A percentile compares a stretch with the other conserved stretches of the same genome.
phyloP scores from a whole-genome alignment of 208 protist genomes.

The Trypanosoma conorhini region DNA sequence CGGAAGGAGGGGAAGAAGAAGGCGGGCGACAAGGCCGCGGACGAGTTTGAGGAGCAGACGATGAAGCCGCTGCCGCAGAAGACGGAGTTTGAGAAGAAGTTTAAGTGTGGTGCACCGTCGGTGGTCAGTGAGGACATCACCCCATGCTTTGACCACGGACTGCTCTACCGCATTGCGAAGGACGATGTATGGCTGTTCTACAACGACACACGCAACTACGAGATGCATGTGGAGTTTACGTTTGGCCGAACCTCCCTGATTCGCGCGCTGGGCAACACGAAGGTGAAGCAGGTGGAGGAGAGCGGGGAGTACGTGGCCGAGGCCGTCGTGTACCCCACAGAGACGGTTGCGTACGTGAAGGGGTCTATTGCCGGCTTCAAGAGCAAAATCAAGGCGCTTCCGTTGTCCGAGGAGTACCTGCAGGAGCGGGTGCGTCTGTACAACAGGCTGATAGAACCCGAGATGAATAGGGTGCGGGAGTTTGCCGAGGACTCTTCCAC shows the following conservation, averaged over 20 bases:
- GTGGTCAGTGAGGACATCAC: conserved; percentile 22
- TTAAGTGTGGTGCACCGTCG: conserved; percentile 14
- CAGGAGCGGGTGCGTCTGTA: conserved; percentile 5
- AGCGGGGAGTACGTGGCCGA: conserved; percentile 20
- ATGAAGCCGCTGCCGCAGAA: conserved; percentile 14
- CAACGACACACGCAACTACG: conserved; percentile 35
- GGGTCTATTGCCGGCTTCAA: conserved; percentile 22
- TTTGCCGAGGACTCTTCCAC: conserved; percentile 7
- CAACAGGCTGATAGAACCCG: conserved; percentile 13
- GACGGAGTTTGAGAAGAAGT: conserved; percentile 6
- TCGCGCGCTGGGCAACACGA: conserved; percentile 18
- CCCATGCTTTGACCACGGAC: conserved; percentile 36
- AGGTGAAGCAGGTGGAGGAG: conserved; percentile 4
- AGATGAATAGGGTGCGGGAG: conserved; percentile 14
- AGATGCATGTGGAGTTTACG: conserved; percentile 32
- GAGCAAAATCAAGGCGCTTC: conserved; percentile 45
- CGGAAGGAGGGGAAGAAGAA: neutral
- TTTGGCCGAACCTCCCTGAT: conserved; percentile 23
- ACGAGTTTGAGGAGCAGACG: conserved; percentile 33
- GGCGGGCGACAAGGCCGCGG: conserved; percentile 10
- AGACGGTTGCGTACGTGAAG: conserved; percentile 29
- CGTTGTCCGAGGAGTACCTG: conserved; percentile 56
- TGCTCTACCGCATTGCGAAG: conserved; percentile 44
- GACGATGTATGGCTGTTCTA: conserved; percentile 41
- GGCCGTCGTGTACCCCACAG: conserved; percentile 27